Evolutionary conservation across 2,329 filamentous ascomycete species (phyloP), one percentile per base, ranked within the genome.

Genomic region (Pleurostoma richardsiae): DNA sequence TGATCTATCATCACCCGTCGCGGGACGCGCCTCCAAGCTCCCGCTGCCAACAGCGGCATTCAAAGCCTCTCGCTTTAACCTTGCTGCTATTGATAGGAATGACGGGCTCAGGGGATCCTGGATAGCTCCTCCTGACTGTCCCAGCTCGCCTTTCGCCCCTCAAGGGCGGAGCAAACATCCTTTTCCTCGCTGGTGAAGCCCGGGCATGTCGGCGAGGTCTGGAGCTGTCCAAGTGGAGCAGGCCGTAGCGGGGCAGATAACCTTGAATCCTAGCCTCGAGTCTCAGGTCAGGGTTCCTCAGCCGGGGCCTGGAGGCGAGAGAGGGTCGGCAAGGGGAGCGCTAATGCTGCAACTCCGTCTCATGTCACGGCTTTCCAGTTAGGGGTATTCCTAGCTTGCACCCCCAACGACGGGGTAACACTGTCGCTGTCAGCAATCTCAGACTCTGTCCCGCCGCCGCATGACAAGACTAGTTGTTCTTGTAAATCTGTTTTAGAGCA

Each of bases 291-390:
- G 40, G 52, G 45, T 50, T 50, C 48, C 47, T 41, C 46, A 33
- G 54, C 56, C 49, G 42, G 56, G 57, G 53, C 55, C 44, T 56
- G 56, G 51, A 58, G 57, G 54, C 55, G 57, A 36, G 33, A 58
- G 52, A 36, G 39, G 50, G 38, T 30, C 43, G 43, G 48, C 42
- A 42, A 41, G 39, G 41, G 29, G 47, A 39, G 44, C 41, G 49
- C 46, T 50, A 48, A 52, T 45, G 46, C 50, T 48, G 54, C 51
- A 49, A 49, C 46, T 41, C 28, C 41, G 45, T 45, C 45, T 46
- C 47, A 44, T 42, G 46, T 47, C 45, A 46, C 48, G 48, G 49
- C 30, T 55, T 29, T 10, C 26, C 48, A 51, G 51, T 53, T 53
- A 46, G 50, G 28, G 30, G 40, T 39, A 44, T 43, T 45, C 46